A percentile compares a stretch with the other conserved stretches of the same genome.
phyloP scores from a whole-genome alignment of 2,329 filamentous ascomycete genomes.

The Whalleya microplaca region DNA sequence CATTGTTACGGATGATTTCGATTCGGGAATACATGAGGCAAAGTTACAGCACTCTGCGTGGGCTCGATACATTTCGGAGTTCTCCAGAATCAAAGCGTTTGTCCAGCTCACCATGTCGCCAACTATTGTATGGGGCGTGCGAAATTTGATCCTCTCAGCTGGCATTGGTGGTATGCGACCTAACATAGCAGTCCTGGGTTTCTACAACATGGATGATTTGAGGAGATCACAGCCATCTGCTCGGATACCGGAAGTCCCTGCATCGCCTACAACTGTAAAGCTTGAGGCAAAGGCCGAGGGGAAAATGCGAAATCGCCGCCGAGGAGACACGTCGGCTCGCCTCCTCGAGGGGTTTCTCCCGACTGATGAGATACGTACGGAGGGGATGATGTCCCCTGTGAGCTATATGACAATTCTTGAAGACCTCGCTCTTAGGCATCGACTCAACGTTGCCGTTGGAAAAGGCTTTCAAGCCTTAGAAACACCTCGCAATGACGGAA shows the following conservation, averaged over 20 bases:
- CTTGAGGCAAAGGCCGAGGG: slow-evolving; percentile 36
- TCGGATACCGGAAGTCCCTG: slow-evolving; percentile 56
- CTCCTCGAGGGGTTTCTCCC: slow-evolving; percentile 64
- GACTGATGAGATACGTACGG: slow-evolving; percentile 70
- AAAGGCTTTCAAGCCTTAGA: slow-evolving; percentile 80
- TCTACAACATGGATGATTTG: slow-evolving; percentile 80
- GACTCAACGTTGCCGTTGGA: slow-evolving; percentile 83
- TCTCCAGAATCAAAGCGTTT: slow-evolving; percentile 85
- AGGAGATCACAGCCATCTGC: slow-evolving; percentile 61
- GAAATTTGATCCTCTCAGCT: slow-evolving; percentile 80
- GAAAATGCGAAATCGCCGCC: slow-evolving; percentile 42
- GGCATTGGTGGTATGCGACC: slow-evolving; percentile 87
- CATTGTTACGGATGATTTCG: slow-evolving; percentile 84
- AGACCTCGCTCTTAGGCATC: slow-evolving; percentile 75
- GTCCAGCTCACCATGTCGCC: slow-evolving; percentile 86
- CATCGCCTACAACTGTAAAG: slow-evolving; percentile 41
- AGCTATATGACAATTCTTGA: slow-evolving; percentile 84
- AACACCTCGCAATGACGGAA: slow-evolving; percentile 63
- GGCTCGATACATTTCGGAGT: slow-evolving; percentile 83
- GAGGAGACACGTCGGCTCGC: slow-evolving; percentile 59
- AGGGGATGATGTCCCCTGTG: slow-evolving; percentile 68
- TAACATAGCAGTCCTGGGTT: slow-evolving; percentile 81
- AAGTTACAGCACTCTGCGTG: slow-evolving; percentile 79
- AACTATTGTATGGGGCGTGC: slow-evolving; percentile 79
- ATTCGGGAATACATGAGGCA: slow-evolving; percentile 76